Conservation (phyloP, 2,329 filamentous ascomycete species). For the Hawksworthiomyces lignivorus region DNA sequence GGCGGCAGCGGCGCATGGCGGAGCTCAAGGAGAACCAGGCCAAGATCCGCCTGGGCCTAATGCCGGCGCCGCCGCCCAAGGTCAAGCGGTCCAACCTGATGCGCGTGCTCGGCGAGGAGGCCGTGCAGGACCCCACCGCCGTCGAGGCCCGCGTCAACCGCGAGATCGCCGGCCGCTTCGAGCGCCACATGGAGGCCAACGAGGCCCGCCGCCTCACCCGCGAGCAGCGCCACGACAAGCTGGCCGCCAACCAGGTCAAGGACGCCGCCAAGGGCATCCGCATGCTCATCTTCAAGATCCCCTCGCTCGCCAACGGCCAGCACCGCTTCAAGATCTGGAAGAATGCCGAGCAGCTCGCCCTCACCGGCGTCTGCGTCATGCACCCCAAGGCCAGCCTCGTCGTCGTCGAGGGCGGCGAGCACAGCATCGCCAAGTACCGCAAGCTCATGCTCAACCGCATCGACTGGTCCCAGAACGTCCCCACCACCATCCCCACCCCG, state of each 20-base stretch:
- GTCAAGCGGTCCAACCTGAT: conserved; percentile 97
- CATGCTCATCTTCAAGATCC: conserved; percentile 81
- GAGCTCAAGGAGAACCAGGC: conserved; percentile 94
- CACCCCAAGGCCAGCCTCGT: conserved; percentile 84
- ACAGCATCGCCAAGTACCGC: conserved; percentile 77
- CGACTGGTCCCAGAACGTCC: conserved; percentile 86
- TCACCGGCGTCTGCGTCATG: conserved; percentile 88
- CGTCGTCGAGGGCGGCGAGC: conserved; percentile 82
- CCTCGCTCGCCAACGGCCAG: conserved; percentile 82
- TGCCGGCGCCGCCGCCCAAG: conserved; percentile 86
- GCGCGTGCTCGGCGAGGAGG: conserved; percentile 86
- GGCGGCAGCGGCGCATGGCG: conserved; percentile 82
- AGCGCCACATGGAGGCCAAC: conserved; percentile 71
- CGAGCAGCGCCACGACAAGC: conserved; percentile 78
- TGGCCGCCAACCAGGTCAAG: conserved; percentile 72
- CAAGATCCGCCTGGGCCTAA: conserved; percentile 85
- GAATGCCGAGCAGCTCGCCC: conserved; percentile 80
- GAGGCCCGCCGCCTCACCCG: conserved; percentile 82
- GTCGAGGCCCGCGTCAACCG: conserved; percentile 90
- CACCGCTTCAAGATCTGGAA: conserved; percentile 89
- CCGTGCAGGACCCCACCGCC: conserved; percentile 91
- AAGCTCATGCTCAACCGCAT: conserved; percentile 92
- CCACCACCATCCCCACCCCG: conserved; percentile 34
- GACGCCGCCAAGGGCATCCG: conserved; percentile 82
- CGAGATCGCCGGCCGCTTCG: conserved; percentile 80